Evolutionary conservation across 2,329 filamentous ascomycete genomes (phyloP), one percentile per base, ranked within the genome.

Genomic region (Colletotrichum kahawae): DNA sequence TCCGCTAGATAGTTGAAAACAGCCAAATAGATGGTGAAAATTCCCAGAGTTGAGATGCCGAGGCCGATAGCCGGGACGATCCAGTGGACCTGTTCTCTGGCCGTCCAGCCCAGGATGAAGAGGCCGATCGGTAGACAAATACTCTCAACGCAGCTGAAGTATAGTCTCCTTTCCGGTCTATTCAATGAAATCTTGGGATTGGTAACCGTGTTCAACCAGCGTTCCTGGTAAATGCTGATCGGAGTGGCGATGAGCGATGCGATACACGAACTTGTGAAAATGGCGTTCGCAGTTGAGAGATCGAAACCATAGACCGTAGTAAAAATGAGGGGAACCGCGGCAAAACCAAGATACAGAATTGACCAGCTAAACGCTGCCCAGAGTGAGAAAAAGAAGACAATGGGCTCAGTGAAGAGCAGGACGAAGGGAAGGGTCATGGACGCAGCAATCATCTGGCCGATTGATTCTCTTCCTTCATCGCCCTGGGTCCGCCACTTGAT

Each of bases 361-460:
- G 86, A 88, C 68, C 90, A 90, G 65, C 87, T 85, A 77, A 86
- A 87, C 0, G 88, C 82, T 0, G 87, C 84, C 77, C 90, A 90
- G 0, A 90, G 78, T 34, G 85, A 87, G 34, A 87, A 81, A 69
- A 92, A 90, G 14, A 88, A 87, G 4, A 93, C 89, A 34, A 94
- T 92, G 3, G 92, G 91, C 77, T 94, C 92, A 1, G 88, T 87
- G 56, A 91, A 79, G 8, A 93, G 85, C 86, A 94, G 88, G 79
- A 92, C 91, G 82, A 98, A 97, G 0, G 95, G 95, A 0, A 95
- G 90, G 77, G 92, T 92, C 10, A 96, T 84, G 0, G 95, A 97
- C 13, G 95, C 91, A 7, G 87, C 86, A 67, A 98, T 92, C 91
- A 96, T 94, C 74, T 89, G 91, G 21, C 80, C 79, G 14, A 98